These are phyloP conservation scores for Fennellomyces sp. DNA, from an alignment of 371 early-diverging fungal species.

Conservation along the genomic window DNA sequence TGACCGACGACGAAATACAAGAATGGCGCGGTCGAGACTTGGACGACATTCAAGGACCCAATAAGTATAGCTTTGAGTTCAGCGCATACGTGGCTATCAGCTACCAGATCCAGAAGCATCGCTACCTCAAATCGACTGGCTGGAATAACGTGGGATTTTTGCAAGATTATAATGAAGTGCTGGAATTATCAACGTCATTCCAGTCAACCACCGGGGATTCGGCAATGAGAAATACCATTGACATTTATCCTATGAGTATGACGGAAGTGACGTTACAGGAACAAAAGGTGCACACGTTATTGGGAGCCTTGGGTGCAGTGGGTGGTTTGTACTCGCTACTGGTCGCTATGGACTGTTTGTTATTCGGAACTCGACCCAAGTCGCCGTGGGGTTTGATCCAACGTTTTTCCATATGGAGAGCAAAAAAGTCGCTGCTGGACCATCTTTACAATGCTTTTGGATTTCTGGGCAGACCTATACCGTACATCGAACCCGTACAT, in stretches of 20 bases:
- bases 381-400: conserved; percentile 36
- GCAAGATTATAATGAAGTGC: conserved; percentile 9
- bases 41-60: conserved; percentile 10
- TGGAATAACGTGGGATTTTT: conserved; percentile 28
- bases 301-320: conserved; percentile 21
- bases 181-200: no score
- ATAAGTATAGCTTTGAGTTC: no score
- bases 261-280: conserved; percentile 8
- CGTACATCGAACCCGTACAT: no score
- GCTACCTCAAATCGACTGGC: conserved; percentile 9
- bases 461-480: no score
- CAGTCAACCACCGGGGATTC: not conserved
- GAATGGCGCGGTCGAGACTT: no score
- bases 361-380: conserved; percentile 35
- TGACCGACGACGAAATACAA: conserved; percentile 9
- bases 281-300: conserved; percentile 21
- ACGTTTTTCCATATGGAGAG: no score
- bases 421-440: no score
- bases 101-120: conserved; percentile 20
- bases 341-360: conserved; percentile 22
- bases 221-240: not conserved
- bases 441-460: no score
- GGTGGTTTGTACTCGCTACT: conserved; percentile 37
- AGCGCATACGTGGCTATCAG: not conserved
- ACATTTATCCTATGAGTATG: not conserved